Evolutionary conservation across 2,329 filamentous ascomycete genomes (phyloP).

Genomic region (Arthrinium puccinioides): DNA sequence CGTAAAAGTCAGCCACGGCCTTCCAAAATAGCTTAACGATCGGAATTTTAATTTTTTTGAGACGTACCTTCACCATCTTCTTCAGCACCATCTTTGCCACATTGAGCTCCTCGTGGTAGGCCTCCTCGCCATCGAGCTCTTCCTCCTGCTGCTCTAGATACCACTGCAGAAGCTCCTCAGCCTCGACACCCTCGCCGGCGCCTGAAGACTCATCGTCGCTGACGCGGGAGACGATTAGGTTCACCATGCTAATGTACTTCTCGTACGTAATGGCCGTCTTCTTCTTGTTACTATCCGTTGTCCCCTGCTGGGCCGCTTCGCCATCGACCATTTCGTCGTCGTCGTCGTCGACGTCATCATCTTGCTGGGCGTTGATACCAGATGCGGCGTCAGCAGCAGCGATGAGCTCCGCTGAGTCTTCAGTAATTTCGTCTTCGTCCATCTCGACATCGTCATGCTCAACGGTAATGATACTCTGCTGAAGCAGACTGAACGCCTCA

Average conservation of each 20-base stretch:
- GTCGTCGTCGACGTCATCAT: conserved; percentile 36
- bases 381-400: conserved; percentile 43
- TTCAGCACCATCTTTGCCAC: conserved; percentile 66
- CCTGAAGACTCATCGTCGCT: conserved; percentile 69
- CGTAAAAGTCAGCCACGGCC: no score
- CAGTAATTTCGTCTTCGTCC: conserved; percentile 61
- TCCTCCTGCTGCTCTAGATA: conserved; percentile 89
- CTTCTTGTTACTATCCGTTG: conserved; percentile 50
- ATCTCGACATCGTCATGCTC: conserved; percentile 97
- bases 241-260: conserved; percentile 87
- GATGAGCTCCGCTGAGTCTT: conserved; percentile 38
- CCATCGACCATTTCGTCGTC: conserved; percentile 32
- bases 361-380: conserved; percentile 38
- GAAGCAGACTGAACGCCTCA: conserved; percentile 84
- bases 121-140: conserved; percentile 73
- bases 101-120: conserved; percentile 59
- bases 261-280: conserved; percentile 86
- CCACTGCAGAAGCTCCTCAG: conserved; percentile 76
- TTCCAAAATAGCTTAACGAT: no score
- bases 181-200: conserved; percentile 75
- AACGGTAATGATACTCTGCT: conserved; percentile 94
- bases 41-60: conserved; percentile 2
- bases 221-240: conserved; percentile 74
- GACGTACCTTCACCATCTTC: conserved; percentile 86
- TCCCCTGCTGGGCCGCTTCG: conserved; percentile 30